Conservation (phyloP, 768 basidiomycete species). For the Termitomyces sp. region DNA sequence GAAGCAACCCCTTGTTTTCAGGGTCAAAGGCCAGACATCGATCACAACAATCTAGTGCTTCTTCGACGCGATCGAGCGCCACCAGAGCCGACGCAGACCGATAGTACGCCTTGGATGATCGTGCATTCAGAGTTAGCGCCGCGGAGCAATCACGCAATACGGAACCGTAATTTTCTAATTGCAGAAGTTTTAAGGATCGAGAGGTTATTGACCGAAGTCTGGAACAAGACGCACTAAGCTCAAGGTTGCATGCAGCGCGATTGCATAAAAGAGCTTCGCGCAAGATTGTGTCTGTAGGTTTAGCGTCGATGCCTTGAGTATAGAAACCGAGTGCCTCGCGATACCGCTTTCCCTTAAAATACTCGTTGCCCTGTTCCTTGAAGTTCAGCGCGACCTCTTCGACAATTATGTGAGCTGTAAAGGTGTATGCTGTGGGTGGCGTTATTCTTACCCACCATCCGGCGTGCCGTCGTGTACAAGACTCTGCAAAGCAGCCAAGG, state of each 20-base stretch:
- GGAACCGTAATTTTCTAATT: constrained; percentile 80
- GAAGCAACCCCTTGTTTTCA: constrained; percentile 49
- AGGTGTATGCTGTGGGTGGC: background rate
- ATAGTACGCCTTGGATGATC: constrained; percentile 80
- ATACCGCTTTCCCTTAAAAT: constrained; percentile 82
- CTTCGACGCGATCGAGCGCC: constrained; percentile 69
- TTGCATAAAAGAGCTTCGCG: constrained; percentile 78
- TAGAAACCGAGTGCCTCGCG: constrained; percentile 90
- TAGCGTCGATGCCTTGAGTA: constrained; percentile 82
- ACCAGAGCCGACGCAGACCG: constrained; percentile 79
- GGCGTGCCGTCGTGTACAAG: constrained; percentile 88
- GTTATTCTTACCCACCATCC: constrained; percentile 67
- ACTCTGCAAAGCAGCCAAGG: constrained; percentile 80
- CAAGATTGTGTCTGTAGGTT: constrained; percentile 59
- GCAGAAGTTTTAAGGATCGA: background rate
- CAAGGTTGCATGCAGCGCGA: constrained; percentile 90
- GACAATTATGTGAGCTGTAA: background rate
- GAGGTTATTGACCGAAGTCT: background rate
- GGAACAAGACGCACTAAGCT: constrained; percentile 55
- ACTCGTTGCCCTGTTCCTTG: constrained; percentile 95
- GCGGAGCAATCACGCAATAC: constrained; percentile 83
- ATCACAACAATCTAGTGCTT: constrained; percentile 79
- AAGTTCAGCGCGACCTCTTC: constrained; percentile 89
- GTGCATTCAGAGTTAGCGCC: constrained; percentile 58
- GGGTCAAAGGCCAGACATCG: constrained; percentile 61